Evolutionary conservation across 495 filamentous ascomycete species (phyloP).

Genomic region (Viridothelium virens): DNA sequence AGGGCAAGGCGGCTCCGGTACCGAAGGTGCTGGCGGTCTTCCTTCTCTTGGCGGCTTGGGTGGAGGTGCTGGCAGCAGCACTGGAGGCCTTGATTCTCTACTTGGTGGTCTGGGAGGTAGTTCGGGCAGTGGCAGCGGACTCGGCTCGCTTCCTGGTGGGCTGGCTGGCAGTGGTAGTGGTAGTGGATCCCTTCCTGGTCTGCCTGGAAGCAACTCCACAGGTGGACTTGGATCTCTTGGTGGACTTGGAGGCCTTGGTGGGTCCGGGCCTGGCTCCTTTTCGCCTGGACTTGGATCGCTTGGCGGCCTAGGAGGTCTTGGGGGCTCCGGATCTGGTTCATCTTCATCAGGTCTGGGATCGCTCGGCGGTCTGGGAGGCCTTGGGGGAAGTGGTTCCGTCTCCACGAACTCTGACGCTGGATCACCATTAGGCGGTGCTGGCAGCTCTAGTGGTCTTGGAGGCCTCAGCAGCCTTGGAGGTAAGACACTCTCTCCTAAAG

Average conservation of each 20-base stretch:
- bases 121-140: conserved; percentile 3
- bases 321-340: neutral
- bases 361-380: neutral
- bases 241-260: neutral
- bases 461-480: neutral
- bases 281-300: neutral
- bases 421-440: neutral
- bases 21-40: neutral
- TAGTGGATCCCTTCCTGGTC: neutral
- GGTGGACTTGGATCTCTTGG: neutral
- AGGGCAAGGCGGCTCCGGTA: neutral
- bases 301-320: neutral
- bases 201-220: neutral
- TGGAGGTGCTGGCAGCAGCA: neutral
- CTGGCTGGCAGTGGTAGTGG: neutral
- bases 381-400: neutral
- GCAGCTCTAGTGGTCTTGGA: neutral
- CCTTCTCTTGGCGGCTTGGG: neutral
- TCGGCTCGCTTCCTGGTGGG: neutral
- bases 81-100: neutral
- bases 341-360: neutral
- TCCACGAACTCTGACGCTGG: neutral
- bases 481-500: neutral
- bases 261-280: neutral
- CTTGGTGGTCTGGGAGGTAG: neutral